phyloP scores from a whole-genome alignment of 768 basidiomycete species.

The Termitomyces sp. region DNA sequence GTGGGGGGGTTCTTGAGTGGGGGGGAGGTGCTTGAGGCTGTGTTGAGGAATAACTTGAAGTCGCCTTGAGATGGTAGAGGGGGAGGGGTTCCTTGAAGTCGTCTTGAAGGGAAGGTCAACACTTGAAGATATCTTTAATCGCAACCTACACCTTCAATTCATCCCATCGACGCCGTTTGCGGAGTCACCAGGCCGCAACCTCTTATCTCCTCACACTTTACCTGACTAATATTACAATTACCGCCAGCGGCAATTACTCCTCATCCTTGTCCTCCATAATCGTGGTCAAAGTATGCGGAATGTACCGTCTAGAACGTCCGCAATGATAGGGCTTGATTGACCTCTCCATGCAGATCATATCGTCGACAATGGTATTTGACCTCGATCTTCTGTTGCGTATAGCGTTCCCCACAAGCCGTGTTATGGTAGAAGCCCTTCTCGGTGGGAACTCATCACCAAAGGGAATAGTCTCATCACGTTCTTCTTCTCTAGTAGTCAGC shows the following conservation, averaged over 20 bases:
- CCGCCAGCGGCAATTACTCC: constrained; percentile 1
- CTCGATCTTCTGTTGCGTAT: background rate
- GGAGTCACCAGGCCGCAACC: no score
- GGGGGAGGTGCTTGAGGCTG: no score
- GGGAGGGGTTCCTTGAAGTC: background rate
- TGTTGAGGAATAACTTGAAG: background rate
- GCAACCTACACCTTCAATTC: background rate
- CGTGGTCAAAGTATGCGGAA: background rate
- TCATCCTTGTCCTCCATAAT: constrained; percentile 4
- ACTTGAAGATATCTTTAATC: background rate
- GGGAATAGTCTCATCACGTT: background rate
- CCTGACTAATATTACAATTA: background rate
- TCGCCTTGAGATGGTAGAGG: background rate
- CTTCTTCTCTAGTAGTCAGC: background rate
- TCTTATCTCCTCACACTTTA: background rate
- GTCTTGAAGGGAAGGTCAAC: background rate
- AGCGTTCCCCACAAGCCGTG: constrained; percentile 1
- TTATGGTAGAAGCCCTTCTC: constrained; percentile 2
- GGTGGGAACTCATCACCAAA: constrained; percentile 1
- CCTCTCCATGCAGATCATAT: background rate
- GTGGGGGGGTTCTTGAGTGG: background rate
- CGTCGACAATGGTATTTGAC: background rate
- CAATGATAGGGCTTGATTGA: background rate
- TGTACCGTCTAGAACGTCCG: background rate
- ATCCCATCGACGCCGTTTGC: background rate